A percentile compares a stretch with the other conserved stretches of the same genome.
phyloP scores from a whole-genome alignment of 345 rosid species.

The Boechera divaricarpa region DNA sequence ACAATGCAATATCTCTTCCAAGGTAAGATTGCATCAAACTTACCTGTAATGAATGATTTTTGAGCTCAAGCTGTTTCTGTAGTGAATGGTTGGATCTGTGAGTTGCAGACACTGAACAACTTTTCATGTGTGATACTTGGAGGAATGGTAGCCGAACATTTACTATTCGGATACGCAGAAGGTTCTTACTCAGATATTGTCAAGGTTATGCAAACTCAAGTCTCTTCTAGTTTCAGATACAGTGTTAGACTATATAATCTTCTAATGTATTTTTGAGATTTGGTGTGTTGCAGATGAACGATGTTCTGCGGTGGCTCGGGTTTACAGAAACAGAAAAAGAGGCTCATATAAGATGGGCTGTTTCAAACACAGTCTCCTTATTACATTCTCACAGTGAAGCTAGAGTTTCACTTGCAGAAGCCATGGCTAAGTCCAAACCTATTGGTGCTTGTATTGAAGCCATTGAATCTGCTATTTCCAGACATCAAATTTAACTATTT shows the following conservation, averaged over 20 bases:
- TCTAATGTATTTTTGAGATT: not conserved
- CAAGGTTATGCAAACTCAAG: conserved; percentile 44
- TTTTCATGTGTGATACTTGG: conserved; percentile 60
- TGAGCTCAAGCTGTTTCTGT: conserved; percentile 2
- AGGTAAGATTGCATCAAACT: conserved; percentile 38
- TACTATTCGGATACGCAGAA: conserved; percentile 52
- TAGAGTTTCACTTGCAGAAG: conserved; percentile 48
- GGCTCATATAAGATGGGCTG: conserved; percentile 58
- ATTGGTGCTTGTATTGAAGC: conserved; percentile 52
- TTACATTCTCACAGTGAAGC: conserved; percentile 44
- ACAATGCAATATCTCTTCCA: conserved; percentile 52
- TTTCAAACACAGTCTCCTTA: conserved; percentile 45
- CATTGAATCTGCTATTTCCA: conserved; percentile 47
- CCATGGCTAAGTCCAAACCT: conserved; percentile 52
- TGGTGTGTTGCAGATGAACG: conserved; percentile 48
- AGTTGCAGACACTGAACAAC: conserved; percentile 40
- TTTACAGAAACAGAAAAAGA: conserved; percentile 42
- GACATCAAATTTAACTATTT: not conserved
- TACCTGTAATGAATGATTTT: not conserved
- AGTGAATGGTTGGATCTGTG: not conserved
- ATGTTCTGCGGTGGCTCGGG: conserved; percentile 49
- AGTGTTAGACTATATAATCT: not conserved
- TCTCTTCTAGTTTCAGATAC: not conserved
- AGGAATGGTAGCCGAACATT: conserved; percentile 63
- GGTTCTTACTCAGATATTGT: conserved; percentile 58